Percentiles rank a stretch among this genome's conserved stretches.
phyloP scores from a whole-genome alignment of 2,329 filamentous ascomycete genomes.

The Xylariales sp. region DNA sequence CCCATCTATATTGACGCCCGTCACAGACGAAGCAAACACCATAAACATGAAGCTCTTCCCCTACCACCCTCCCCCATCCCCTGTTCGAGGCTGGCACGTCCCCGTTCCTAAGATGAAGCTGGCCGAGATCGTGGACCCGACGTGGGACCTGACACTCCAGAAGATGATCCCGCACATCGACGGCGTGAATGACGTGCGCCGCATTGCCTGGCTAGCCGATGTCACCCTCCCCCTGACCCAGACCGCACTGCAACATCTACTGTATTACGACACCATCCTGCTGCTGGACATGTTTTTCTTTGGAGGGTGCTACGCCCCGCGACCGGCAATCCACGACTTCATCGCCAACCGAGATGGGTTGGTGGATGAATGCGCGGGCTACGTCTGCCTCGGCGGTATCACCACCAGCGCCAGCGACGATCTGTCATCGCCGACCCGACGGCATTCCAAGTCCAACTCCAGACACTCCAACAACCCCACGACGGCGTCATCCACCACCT shows the following conservation, averaged over 20 bases:
- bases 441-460: not conserved
- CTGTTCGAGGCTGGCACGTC: conserved; percentile 84
- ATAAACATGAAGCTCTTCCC: conserved; percentile 96
- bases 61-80: conserved; percentile 68
- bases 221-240: conserved; percentile 83
- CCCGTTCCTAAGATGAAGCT: conserved; percentile 71
- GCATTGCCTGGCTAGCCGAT: conserved; percentile 79
- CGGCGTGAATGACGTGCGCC: conserved; percentile 82
- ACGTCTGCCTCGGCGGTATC: conserved; percentile 56
- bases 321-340: conserved; percentile 73
- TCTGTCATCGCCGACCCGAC: not conserved
- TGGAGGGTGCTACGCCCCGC: conserved; percentile 81
- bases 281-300: conserved; percentile 96
- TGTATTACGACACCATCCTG: conserved; percentile 89
- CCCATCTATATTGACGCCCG: not conserved
- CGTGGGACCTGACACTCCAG: conserved; percentile 72
- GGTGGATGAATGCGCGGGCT: conserved; percentile 82
- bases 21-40: conserved; percentile 80
- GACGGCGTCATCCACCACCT: conserved; percentile 1
- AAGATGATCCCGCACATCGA: conserved; percentile 83
- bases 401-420: conserved; percentile 9
- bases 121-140: conserved; percentile 57
- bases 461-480: conserved; percentile 4
- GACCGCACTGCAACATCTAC: conserved; percentile 79
- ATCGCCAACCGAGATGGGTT: conserved; percentile 67